phyloP scores from a whole-genome alignment of 2,329 filamentous ascomycete species.

The Remersonia thermophila region DNA sequence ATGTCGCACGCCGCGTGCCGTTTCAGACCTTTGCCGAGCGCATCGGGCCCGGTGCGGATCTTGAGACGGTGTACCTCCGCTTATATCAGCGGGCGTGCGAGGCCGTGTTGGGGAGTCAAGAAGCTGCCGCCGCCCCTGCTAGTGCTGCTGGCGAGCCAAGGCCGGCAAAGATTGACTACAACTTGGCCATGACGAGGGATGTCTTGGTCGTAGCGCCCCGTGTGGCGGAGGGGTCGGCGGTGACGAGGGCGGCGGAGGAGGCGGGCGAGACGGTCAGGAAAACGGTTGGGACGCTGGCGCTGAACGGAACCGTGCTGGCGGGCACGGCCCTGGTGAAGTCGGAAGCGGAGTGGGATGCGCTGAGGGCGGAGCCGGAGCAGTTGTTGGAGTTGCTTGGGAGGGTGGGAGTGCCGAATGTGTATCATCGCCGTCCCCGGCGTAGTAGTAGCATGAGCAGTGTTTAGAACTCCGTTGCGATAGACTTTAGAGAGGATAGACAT shows the following conservation, averaged over 20 bases:
- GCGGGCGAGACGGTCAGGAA: constrained; percentile 12
- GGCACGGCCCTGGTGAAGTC: constrained; percentile 52
- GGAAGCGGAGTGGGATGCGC: constrained; percentile 42
- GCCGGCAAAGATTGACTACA: constrained; percentile 48
- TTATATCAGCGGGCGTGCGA: constrained; percentile 35
- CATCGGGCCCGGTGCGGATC: constrained; percentile 18
- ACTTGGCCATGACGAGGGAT: constrained; percentile 45
- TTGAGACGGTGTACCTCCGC: constrained; percentile 32
- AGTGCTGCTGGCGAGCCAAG: constrained; percentile 9
- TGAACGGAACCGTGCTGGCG: constrained; percentile 53
- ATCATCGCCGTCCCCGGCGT: background rate
- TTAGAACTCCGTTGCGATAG: no score
- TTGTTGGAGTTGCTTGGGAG: constrained; percentile 28
- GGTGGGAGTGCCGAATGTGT: constrained; percentile 27
- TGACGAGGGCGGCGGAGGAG: constrained; percentile 5
- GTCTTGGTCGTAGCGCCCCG: constrained; percentile 44
- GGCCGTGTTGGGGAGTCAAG: constrained; percentile 22
- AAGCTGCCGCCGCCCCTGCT: background rate
- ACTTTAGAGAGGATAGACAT: no score
- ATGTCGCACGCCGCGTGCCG: constrained; percentile 21
- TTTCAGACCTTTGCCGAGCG: constrained; percentile 33
- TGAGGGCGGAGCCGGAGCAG: constrained; percentile 30
- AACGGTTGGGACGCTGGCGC: constrained; percentile 31
- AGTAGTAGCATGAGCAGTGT: no score
- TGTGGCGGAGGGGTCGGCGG: constrained; percentile 34